These are phyloP conservation scores for Hanseniaspora lindneri DNA, from an alignment of 805 yeast species.

Conservation along the genomic window DNA sequence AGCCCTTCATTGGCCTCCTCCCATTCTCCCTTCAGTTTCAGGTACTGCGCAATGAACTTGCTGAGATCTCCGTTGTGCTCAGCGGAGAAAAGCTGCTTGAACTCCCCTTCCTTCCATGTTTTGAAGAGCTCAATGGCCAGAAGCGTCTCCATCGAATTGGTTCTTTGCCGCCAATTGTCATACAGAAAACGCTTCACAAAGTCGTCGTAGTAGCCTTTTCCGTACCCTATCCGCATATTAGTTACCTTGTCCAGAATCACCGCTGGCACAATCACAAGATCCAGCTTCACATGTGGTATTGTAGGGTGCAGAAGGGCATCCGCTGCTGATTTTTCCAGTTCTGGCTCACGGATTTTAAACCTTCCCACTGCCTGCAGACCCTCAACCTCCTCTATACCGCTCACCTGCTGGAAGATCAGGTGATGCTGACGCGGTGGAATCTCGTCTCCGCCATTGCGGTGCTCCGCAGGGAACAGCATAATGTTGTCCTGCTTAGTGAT, in stretches of 20 bases:
- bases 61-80: conserved; percentile 16
- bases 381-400: conserved; percentile 33
- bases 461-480: conserved; percentile 2
- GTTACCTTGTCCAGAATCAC: conserved; percentile 46
- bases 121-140: background rate
- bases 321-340: conserved; percentile 18
- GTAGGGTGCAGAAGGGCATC: conserved; percentile 29
- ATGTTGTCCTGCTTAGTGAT: conserved; percentile 25
- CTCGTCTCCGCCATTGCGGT: conserved; percentile 17
- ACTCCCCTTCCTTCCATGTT: conserved; percentile 2
- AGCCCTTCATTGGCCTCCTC: background rate
- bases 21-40: background rate
- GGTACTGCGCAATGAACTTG: conserved; percentile 17
- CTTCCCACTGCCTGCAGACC: conserved; percentile 53
- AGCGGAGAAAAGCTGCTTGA: background rate
- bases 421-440: conserved; percentile 29
- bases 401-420: conserved; percentile 47
- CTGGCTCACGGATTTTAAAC: conserved; percentile 60
- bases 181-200: conserved; percentile 40
- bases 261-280: conserved; percentile 72
- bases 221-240: conserved; percentile 69
- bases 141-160: background rate
- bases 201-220: conserved; percentile 86
- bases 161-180: conserved; percentile 17
- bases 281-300: too few relatives aligned